phyloP scores from a whole-genome alignment of 768 basidiomycete genomes.

The Podaxis sp. region DNA sequence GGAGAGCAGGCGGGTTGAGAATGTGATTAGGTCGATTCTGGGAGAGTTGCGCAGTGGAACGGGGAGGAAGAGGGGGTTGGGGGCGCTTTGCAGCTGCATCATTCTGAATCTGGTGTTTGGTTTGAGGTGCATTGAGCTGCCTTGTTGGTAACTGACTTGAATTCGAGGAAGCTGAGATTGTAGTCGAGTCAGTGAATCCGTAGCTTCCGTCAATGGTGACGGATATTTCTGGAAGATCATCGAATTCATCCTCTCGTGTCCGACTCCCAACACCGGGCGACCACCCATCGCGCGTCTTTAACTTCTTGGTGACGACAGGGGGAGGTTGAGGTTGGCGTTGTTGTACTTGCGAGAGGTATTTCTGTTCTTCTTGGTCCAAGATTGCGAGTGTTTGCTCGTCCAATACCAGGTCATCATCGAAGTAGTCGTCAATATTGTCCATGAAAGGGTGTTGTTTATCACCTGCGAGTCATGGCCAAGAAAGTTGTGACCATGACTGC shows the following conservation, averaged over 20 bases:
- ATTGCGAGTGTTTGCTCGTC: constrained; percentile 62
- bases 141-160: background rate
- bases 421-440: constrained; percentile 67
- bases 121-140: background rate
- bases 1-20: background rate
- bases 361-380: constrained; percentile 59
- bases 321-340: constrained; percentile 23
- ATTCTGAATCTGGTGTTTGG: background rate
- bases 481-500: background rate
- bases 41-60: background rate
- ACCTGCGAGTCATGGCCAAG: constrained; percentile 3
- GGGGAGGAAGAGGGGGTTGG: background rate
- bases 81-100: background rate
- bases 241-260: constrained; percentile 32
- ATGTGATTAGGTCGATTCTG: background rate
- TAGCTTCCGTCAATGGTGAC: constrained; percentile 51
- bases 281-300: constrained; percentile 51
- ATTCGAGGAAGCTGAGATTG: constrained; percentile 19
- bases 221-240: constrained; percentile 56
- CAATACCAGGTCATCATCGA: constrained; percentile 60
- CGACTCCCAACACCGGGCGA: constrained; percentile 30
- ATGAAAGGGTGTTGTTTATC: constrained; percentile 30
- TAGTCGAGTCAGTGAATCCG: constrained; percentile 36
- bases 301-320: constrained; percentile 50
- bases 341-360: constrained; percentile 27